These are phyloP conservation scores for Aspergillus tamarii DNA, from an alignment of 2,329 filamentous ascomycete genomes.

Conservation along the genomic window DNA sequence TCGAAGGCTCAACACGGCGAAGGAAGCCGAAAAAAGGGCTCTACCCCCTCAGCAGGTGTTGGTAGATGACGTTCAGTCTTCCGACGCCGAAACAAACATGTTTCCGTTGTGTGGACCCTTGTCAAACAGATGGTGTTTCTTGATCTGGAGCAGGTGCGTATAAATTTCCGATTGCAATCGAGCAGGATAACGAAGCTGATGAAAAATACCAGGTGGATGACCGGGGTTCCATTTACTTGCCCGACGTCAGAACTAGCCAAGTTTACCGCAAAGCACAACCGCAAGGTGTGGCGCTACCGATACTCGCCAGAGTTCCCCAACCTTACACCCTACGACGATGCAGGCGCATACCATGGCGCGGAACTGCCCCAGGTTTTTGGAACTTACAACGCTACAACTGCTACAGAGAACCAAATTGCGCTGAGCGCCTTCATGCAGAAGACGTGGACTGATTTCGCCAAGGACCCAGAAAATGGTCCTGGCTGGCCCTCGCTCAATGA, in stretches of 20 bases:
- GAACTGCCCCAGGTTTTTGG: conserved; percentile 1
- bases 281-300: neutral
- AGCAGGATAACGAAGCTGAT: neutral
- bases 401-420: neutral
- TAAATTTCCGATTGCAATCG: neutral
- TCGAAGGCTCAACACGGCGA: neutral
- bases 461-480: neutral
- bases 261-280: neutral
- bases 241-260: neutral
- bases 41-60: neutral
- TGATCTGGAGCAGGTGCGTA: neutral
- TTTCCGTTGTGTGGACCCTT: neutral
- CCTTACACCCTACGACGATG: neutral
- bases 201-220: neutral
- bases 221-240: neutral
- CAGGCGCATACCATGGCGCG: neutral
- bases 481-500: neutral
- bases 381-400: neutral
- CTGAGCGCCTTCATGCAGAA: conserved; percentile 4
- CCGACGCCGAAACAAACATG: neutral
- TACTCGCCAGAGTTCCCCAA: neutral
- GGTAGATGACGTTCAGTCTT: neutral
- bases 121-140: neutral
- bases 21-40: neutral
- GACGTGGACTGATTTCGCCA: neutral